These are phyloP conservation scores for Russula griseocarnosa DNA, from an alignment of 768 basidiomycete genomes.

Conservation along the genomic window DNA sequence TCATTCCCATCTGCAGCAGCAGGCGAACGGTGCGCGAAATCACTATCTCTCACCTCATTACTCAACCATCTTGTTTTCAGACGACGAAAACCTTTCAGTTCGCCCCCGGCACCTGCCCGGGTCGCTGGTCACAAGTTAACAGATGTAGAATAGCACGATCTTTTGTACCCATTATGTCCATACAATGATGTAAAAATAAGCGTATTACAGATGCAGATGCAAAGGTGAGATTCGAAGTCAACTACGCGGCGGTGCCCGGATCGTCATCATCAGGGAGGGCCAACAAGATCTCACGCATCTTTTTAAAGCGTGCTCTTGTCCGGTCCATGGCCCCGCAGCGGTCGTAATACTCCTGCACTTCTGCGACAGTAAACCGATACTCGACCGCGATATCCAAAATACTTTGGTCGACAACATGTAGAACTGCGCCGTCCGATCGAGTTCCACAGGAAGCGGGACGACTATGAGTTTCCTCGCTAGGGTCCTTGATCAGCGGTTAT, in stretches of 20 bases:
- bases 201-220: no score
- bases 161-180: not conserved
- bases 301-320: conserved; percentile 61
- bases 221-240: not conserved
- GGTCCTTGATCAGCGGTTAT: not conserved
- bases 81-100: conserved; percentile 71
- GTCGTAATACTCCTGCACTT: conserved; percentile 77
- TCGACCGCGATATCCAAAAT: conserved; percentile 64
- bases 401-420: conserved; percentile 65
- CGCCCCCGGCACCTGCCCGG: conserved; percentile 75
- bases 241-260: conserved; percentile 10
- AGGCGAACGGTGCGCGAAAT: conserved; percentile 75
- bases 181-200: conserved; percentile 5
- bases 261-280: conserved; percentile 20
- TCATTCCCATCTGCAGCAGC: conserved; percentile 96
- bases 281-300: conserved; percentile 51
- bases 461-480: conserved; percentile 6
- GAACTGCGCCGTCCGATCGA: conserved; percentile 10
- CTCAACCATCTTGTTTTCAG: conserved; percentile 39
- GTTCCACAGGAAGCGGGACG: conserved; percentile 14
- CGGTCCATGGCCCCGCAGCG: conserved; percentile 65
- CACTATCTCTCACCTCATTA: not conserved
- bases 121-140: conserved; percentile 64
- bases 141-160: conserved; percentile 49
- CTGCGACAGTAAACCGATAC: conserved; percentile 66